phyloP scores from a whole-genome alignment of 768 basidiomycete genomes.

The Lentinula sp. region DNA sequence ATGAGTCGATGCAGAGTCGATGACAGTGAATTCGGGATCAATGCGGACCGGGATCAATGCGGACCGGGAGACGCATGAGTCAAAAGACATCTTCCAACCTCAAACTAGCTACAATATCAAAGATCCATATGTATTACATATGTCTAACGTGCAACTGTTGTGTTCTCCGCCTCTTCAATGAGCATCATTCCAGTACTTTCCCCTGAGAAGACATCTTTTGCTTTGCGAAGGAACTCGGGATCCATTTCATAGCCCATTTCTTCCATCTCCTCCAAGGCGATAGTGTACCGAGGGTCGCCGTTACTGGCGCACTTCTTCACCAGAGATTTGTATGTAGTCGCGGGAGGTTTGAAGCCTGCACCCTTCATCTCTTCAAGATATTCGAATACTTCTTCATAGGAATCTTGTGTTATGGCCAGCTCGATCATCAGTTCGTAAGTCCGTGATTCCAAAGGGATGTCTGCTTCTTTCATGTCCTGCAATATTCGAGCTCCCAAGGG shows the following conservation, averaged over 20 bases:
- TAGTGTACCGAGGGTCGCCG: constrained; percentile 55
- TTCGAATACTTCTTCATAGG: constrained; percentile 84
- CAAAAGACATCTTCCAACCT: background rate
- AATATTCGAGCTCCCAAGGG: constrained; percentile 65
- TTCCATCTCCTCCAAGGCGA: constrained; percentile 69
- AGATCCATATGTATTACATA: too few species aligned
- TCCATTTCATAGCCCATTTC: constrained; percentile 45
- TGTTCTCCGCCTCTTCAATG: background rate
- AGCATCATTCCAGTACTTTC: background rate
- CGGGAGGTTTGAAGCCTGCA: constrained; percentile 46
- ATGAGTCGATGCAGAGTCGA: too few species aligned
- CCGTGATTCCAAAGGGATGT: constrained; percentile 46
- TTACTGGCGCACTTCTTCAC: constrained; percentile 48
- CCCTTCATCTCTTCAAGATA: constrained; percentile 88
- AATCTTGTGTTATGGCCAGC: constrained; percentile 63
- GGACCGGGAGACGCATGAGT: too few species aligned
- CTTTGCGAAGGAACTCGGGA: constrained; percentile 11
- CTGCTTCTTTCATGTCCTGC: constrained; percentile 55
- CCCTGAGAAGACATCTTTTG: background rate
- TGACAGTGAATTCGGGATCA: too few species aligned
- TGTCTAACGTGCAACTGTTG: background rate
- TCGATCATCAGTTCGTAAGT: constrained; percentile 66
- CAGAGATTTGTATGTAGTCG: constrained; percentile 52
- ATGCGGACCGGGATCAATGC: too few species aligned
- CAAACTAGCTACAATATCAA: too few species aligned